Base-by-base conservation (phyloP, 2,329 filamentous ascomycete genomes). In the Sporothrix globosa region DNA sequence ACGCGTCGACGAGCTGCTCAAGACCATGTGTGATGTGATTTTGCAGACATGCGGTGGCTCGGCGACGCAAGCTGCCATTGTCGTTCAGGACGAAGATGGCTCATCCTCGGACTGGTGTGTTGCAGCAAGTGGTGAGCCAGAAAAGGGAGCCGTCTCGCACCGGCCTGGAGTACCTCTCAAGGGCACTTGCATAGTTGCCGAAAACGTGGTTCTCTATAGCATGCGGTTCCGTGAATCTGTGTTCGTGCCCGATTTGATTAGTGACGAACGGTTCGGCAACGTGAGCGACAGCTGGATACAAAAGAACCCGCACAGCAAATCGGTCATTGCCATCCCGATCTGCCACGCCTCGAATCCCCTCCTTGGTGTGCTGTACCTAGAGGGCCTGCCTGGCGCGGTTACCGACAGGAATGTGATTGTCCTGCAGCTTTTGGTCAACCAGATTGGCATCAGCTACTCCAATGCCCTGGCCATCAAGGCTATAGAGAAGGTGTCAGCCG, bases 11-110 rank as follows among this genome's bases (percentile, higher is more conserved):
- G 87, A 90, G 75, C 84, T 95, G 4, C 84, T 94, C 72, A 89
- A 90, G 76, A 93, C 91, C 54, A 92, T 95, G 88, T 92, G 91
- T 74, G 89, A 92, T 72, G 92, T 94, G 73, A 92, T 94, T 65
- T 79, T 94, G 34, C 90, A 93, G 74, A 92, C 90, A 0, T 93
- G 91, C 67, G 91, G 91, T 52, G 87, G 87, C 44, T 84, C 87
- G 9, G 91, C 90, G 10, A 90, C 90, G 2, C 83, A 91, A 6
- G 91, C 90, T 21, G 91, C 90, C 17, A 91, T 95, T 68, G 85
- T 93, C 27, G 88, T 93, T 10, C 88, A 92, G 75, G 90, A 92
- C 70, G 86, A 89, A 60, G 86, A 87, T 52, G 81, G 82, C 39
- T 10, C 24, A 19, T 24, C 61, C 3, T 80, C 82, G n/a, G 82